These are phyloP conservation scores for Magnolia officinalis DNA, from an alignment of 164 flowering plant genomes.

Conservation along the genomic window DNA sequence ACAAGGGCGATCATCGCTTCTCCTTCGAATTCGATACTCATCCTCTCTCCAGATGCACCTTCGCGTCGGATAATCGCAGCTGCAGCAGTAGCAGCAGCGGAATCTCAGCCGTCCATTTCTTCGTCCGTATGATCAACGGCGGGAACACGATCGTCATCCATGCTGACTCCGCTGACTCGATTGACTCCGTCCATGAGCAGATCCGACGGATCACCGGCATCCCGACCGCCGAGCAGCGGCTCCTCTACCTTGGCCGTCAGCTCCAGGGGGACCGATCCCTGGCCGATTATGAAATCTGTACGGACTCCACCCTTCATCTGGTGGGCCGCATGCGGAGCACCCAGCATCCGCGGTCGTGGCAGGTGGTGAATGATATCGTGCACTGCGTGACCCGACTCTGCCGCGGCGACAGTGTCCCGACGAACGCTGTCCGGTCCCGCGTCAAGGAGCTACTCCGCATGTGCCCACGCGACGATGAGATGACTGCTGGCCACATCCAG, in stretches of 20 bases:
- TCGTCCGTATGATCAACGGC: slow-evolving; percentile 51
- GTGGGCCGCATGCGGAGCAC: slow-evolving; percentile 83
- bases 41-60: background rate
- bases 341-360: slow-evolving; percentile 60
- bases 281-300: slow-evolving; percentile 43
- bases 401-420: slow-evolving; percentile 16
- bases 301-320: slow-evolving; percentile 64
- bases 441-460: slow-evolving; percentile 39
- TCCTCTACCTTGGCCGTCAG: slow-evolving; percentile 72
- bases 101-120: slow-evolving; percentile 46
- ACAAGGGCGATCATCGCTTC: background rate
- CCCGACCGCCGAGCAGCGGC: slow-evolving; percentile 62
- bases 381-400: slow-evolving; percentile 30
- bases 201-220: slow-evolving; percentile 51
- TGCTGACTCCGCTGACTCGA: slow-evolving; percentile 50
- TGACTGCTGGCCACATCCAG: slow-evolving; percentile 42
- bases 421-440: slow-evolving; percentile 15
- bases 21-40: background rate
- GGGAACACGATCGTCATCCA: slow-evolving; percentile 53
- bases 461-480: slow-evolving; percentile 27
- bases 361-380: slow-evolving; percentile 45
- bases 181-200: slow-evolving; percentile 58
- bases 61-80: background rate
- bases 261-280: slow-evolving; percentile 57
- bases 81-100: background rate